Base-by-base conservation (phyloP, 129 eudicot genomes). In the Calendula officinalis region DNA sequence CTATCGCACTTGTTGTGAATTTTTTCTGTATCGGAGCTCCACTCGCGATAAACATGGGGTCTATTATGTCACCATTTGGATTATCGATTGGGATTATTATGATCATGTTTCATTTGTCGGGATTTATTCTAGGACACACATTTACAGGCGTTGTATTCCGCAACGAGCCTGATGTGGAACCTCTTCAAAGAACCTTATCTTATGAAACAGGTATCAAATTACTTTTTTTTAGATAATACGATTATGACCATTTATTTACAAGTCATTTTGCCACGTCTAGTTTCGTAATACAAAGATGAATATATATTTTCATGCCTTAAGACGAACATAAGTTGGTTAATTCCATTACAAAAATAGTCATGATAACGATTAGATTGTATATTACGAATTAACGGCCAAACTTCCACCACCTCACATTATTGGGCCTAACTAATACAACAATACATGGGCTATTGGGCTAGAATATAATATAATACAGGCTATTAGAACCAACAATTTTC, bases 11-110 rank as follows among this genome's bases (percentile, higher is more conserved):
- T 11, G 67, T 83, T 33, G 95, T 89, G 77, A 89, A 91, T 13
- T 81, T 91, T 56, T 83, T 81, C 55, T 89, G 97, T 67, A 84
- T 86, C 49, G 97, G 97, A 42, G 94, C 97, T 38, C 97, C 97
- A 12, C 88, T 89, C n/a, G 97, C 97, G 6, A 71, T 85, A 55
- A 86, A 85, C 72, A 80, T 80, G 36, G 51, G 74, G n/a, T 77
- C 95, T 47, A 78, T 89, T 44, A 61, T 83, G 72, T 89, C 97
- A 49, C 88, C 97, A 14, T 83, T 81, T 47, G 97, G 97, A 75
- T 56, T 89, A 27, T 78, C 95, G 3, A 75, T 86, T 53, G 60
- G 83, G 42, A 48, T 89, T 34, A 69, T 89, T 38, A 79, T 89
- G 62, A 74, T 83, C 56, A 69, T 73, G 67, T 86, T 83, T 69